Base-by-base conservation (phyloP, 2,329 filamentous ascomycete species). In the Apiospora sp. region DNA sequence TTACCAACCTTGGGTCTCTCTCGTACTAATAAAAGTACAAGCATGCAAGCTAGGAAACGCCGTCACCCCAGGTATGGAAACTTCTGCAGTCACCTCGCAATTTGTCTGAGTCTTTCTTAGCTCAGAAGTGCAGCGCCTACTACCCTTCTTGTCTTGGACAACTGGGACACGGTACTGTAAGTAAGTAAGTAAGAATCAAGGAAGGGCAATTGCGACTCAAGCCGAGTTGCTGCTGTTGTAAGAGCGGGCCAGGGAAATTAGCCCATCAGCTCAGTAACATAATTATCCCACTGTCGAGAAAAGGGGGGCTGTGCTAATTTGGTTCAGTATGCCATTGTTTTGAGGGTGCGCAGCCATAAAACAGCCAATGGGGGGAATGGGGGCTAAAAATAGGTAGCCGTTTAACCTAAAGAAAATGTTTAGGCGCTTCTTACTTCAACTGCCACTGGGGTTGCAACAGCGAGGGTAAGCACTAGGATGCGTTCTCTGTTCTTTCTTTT, bases 301-400 rank as follows among this genome's bases (percentile, higher is more conserved):
- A 51, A 3, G 54, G 34, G 58, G 19, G 58, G 58, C 58, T 41
- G 58, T 64, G 58, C 58, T 64, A 64, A 64, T 64, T 64, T 64
- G 58, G 58, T 64, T 19, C 30, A 41, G 22, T 49, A 49, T 49
- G 16, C 16, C 7, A 19, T 22, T 48, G 12, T 5, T 16, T 19
- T 8, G 6, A 3, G 46, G 30, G 58, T 5, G 34, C n/a, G 34
- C 58, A 37, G 34, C 58, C 34, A 64, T 24, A 7, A 30, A 41
- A 19, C 3, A 64, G n/a, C 58, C 58, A 64, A 64, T 64, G 22
- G 30, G 34, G n/a, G 34, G n/a, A 8, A n/a, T 64, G 58, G 58
- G 58, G 58, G 58, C 58, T 64, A 64, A 64, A 64, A 64, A 64
- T 64, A 64, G 54, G 54, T 37, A 4, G 19, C 58, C 58, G 58